Evolutionary conservation across 257 asterid species (phyloP), one percentile per base, ranked within the genome.

Genomic region (Primulina huaijiensis): DNA sequence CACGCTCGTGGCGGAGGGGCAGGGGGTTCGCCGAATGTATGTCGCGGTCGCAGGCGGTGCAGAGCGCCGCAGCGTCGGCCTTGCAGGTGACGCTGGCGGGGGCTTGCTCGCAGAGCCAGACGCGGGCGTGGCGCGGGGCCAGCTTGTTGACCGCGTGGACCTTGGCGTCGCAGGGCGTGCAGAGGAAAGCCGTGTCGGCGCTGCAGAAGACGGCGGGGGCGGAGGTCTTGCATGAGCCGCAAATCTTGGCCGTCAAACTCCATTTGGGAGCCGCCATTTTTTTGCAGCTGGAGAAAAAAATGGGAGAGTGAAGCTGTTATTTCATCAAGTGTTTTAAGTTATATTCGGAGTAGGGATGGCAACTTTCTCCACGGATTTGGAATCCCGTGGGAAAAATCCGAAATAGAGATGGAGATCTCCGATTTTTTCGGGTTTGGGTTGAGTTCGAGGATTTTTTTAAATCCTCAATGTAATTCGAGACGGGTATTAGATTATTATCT

Each of bases 11-110:
- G 63, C 92, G 89, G 70, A 81, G 78, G 43, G 92, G 83, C 62
- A 86, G 85, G 8, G 89, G 86, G 56, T 87, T 87, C 27, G 90
- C 92, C 20, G 90, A 80, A 80, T 87, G 92, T 1, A 87, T 81
- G 72, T 87, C 90, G 21, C 67, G 72, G 75, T 87, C 92, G 82
- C 92, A 87, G 60, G 86, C 14, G 67, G 72, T 8, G 79, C 92
- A 87, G 69, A 87, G 89, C 2, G 85, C 74, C 29, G 92, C 92
- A 6, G 84, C 82, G 83, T 86, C 91, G 60, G 91, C 91, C 30
- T 77, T 77, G 84, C 91, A 86, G 75, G 85, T 83, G 76, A 86
- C 75, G 78, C 55, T 59, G 63, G 91, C 84, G 60, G 91, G 89
- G 0, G 89, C 75, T 62, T 72, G 89, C 77, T 86, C 92, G 75